Base-by-base conservation (phyloP, 2,329 filamentous ascomycete genomes). In the Calonectria pseudoturangicola region DNA sequence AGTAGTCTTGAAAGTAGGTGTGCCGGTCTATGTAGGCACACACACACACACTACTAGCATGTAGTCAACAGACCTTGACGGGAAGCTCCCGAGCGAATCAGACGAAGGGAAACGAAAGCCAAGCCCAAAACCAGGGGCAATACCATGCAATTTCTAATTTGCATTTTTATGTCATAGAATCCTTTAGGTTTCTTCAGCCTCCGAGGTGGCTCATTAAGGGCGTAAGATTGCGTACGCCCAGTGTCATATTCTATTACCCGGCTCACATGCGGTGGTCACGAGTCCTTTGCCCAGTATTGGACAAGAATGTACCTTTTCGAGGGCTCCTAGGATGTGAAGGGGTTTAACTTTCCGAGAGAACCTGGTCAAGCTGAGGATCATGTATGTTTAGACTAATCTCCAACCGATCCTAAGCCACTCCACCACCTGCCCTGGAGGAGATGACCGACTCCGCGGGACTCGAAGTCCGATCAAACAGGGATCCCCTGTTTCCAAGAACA, bases 161-260 rank as follows among this genome's bases (percentile, higher is more conserved):
- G n/a, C 16, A 27, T 16, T 5, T 21, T 41, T 41, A 18, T 27
- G 13, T 58, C 21, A 41, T 41, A 41, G n/a, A 27, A 15, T 15
- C n/a, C n/a, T 58, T 41, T 58, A 18, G 21, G 54, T 58, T 58
- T 58, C n/a, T 58, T 41, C 39, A 39, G 54, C 33, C 54, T 39
- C 54, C 7, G 5, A 48, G 33, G 33, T 58, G 33, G 54, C n/a
- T 33, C 25, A 41, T 41, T 27, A 39, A 51, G 54, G 8, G 21
- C 10, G 54, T 21, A 58, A 39, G 33, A 33, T 58, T 58, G 25
- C 39, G 25, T 58, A 27, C 39, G 41, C 28, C 54, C 13, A 41
- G 33, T 33, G n/a, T 28, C n/a, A 27, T 58, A 33, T 33, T 39
- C 39, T 41, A 27, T 58, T 58, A 58, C 33, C 54, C 54, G 13